Conservation (phyloP, 495 filamentous ascomycete genomes). For the Patellaria atrata region DNA sequence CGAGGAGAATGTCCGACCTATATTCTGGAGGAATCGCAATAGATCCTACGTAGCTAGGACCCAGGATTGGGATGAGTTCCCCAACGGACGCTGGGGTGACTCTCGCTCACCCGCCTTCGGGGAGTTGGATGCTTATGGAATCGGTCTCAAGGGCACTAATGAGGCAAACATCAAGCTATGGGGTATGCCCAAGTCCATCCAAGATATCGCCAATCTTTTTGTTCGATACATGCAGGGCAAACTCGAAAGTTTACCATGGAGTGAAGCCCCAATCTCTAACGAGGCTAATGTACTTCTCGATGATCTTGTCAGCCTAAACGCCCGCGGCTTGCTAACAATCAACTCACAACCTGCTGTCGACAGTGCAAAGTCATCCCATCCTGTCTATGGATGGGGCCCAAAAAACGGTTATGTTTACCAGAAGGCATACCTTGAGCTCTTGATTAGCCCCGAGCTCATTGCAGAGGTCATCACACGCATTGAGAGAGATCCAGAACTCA, state of each 20-base stretch:
- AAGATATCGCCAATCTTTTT: conserved; percentile 72
- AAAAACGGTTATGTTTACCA: conserved; percentile 94
- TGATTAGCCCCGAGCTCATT: conserved; percentile 67
- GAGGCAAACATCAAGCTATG: conserved; percentile 92
- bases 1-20: conserved; percentile 90
- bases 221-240: conserved; percentile 67
- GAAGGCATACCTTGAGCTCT: conserved; percentile 89
- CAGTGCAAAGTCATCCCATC: conserved; percentile 77
- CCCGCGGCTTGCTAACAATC: conserved; percentile 79
- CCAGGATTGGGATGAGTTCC: conserved; percentile 98
- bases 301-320: conserved; percentile 67
- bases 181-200: conserved; percentile 67
- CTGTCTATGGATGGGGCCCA: conserved; percentile 87
- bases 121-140: conserved; percentile 88
- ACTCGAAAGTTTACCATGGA: conserved; percentile 82
- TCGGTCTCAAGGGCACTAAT: conserved; percentile 91
- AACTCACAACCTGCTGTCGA: conserved; percentile 96
- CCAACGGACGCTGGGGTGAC: conserved; percentile 98
- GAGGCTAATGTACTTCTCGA: conserved; percentile 68
- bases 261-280: conserved; percentile 66
- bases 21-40: conserved; percentile 98
- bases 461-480: conserved; percentile 68
- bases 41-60: conserved; percentile 90
- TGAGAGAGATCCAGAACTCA: conserved; percentile 62
- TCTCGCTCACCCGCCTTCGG: conserved; percentile 93